Evolutionary conservation across 129 eudicot genomes (phyloP).

Genomic region (Flaveria bidentis): DNA sequence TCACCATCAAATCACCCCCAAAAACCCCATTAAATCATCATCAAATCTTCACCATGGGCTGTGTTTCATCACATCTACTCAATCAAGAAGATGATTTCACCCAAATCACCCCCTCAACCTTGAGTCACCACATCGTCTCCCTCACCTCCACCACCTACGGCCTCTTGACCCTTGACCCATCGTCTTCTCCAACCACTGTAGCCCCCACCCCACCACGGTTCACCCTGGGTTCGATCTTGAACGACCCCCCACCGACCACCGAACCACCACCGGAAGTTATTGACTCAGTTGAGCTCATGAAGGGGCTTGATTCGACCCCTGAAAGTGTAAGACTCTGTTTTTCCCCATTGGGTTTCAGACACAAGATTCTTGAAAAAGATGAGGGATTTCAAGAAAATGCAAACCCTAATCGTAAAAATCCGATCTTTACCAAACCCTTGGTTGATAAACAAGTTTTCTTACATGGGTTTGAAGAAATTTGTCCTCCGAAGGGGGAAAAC

Average conservation of each 20-base stretch:
- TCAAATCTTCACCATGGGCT: constrained; percentile 56
- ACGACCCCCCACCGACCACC: constrained; percentile 26
- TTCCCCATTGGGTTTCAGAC: constrained; percentile 37
- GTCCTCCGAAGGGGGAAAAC: constrained; percentile 77
- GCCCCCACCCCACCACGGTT: constrained; percentile 54
- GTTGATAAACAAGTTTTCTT: constrained; percentile 22
- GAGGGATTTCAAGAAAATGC: background rate
- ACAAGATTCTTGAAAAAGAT: constrained; percentile 18
- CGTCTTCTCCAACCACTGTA: constrained; percentile 12
- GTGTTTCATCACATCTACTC: constrained; percentile 75
- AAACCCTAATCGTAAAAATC: constrained; percentile 28
- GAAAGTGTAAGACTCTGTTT: constrained; percentile 47
- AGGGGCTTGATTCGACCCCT: constrained; percentile 63
- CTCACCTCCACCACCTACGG: constrained; percentile 91
- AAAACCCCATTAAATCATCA: background rate
- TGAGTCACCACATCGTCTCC: constrained; percentile 94
- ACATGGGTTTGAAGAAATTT: constrained; percentile 53
- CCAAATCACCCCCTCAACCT: constrained; percentile 46
- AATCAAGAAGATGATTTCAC: constrained; percentile 69
- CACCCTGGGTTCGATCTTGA: constrained; percentile 47
- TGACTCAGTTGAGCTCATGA: constrained; percentile 93
- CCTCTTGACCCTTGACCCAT: constrained; percentile 58
- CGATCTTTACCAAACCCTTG: background rate
- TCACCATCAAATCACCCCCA: background rate
- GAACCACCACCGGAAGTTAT: constrained; percentile 54